phyloP scores from a whole-genome alignment of 805 yeast species.

The Lipomyces anomalus region DNA sequence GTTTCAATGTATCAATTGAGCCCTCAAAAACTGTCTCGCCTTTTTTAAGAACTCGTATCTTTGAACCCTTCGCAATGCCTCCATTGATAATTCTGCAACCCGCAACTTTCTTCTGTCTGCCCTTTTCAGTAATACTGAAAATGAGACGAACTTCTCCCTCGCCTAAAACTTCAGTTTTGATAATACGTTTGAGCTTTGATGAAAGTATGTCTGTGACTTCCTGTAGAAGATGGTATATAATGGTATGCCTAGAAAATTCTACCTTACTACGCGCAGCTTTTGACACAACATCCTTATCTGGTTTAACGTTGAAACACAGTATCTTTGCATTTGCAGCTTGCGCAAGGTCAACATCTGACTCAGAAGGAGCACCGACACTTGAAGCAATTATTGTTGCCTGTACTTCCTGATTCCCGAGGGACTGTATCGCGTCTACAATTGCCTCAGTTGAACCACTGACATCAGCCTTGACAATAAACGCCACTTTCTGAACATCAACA shows the following conservation, averaged over 20 bases:
- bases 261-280: conserved; percentile 57
- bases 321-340: conserved; percentile 65
- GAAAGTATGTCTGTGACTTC: conserved; percentile 66
- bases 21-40: conserved; percentile 51
- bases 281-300: conserved; percentile 56
- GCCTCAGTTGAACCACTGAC: conserved; percentile 96
- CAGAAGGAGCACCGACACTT: conserved; percentile 74
- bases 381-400: conserved; percentile 59
- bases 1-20: conserved; percentile 64
- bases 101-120: conserved; percentile 57
- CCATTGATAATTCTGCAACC: conserved; percentile 83
- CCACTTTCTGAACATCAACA: conserved; percentile 36
- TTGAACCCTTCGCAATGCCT: conserved; percentile 50
- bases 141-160: conserved; percentile 65
- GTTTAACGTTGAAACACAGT: conserved; percentile 68
- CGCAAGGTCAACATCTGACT: conserved; percentile 62
- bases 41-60: conserved; percentile 52
- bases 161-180: conserved; percentile 59
- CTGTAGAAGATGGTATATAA: conserved; percentile 84
- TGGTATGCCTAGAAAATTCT: conserved; percentile 57
- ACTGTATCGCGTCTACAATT: conserved; percentile 68
- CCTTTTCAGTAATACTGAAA: conserved; percentile 60
- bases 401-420: conserved; percentile 85
- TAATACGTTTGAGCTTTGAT: conserved; percentile 54
- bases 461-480: conserved; percentile 79